These are phyloP conservation scores for Sphenostylis stenocarpa DNA, from an alignment of 306 rosid genomes.

Conservation along the genomic window DNA sequence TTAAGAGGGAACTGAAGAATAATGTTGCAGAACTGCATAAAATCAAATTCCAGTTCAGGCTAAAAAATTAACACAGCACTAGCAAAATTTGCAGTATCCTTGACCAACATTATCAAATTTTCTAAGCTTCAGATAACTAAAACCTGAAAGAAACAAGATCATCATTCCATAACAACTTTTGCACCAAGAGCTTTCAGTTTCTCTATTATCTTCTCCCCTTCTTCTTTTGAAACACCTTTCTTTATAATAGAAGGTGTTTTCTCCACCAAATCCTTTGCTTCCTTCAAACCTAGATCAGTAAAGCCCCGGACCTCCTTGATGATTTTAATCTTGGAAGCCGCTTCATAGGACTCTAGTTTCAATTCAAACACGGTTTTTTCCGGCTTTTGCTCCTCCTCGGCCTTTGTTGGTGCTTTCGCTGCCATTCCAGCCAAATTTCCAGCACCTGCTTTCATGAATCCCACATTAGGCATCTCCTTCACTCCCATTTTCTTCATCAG, in stretches of 20 bases:
- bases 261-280: conserved; percentile 84
- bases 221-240: conserved; percentile 87
- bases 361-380: conserved; percentile 82
- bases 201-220: conserved; percentile 79
- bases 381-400: conserved; percentile 77
- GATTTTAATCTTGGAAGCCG: conserved; percentile 78
- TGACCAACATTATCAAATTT: conserved; percentile 11
- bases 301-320: conserved; percentile 86
- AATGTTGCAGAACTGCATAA: conserved; percentile 9
- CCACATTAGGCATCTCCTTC: conserved; percentile 64
- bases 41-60: conserved; percentile 12
- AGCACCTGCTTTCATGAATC: conserved; percentile 74
- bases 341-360: conserved; percentile 79
- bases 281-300: conserved; percentile 88
- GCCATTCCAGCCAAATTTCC: conserved; percentile 67
- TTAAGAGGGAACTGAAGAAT: background rate
- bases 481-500: conserved; percentile 70
- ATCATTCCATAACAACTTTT: conserved; percentile 73
- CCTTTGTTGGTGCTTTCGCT: conserved; percentile 49
- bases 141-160: conserved; percentile 26
- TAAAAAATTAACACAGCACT: conserved; percentile 7
- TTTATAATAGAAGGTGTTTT: conserved; percentile 76
- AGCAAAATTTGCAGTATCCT: conserved; percentile 33
- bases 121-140: conserved; percentile 27
- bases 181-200: conserved; percentile 92